Percentiles rank a stretch among this genome's conserved stretches.
phyloP scores from a whole-genome alignment of 768 basidiomycete species.

The Rhizopogon vinicolor region DNA sequence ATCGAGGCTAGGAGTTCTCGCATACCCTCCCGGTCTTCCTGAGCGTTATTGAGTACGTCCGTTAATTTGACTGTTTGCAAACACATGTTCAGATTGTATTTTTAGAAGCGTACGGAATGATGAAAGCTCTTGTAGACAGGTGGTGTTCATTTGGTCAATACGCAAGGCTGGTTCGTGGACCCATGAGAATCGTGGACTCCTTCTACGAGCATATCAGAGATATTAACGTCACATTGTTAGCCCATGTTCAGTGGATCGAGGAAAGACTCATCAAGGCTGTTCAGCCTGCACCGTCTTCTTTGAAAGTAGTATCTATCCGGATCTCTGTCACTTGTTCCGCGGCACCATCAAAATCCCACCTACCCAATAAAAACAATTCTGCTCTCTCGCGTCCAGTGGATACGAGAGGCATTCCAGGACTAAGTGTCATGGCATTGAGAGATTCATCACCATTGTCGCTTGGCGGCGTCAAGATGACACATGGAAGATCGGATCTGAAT shows the following conservation, averaged over 20 bases:
- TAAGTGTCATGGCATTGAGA: not conserved
- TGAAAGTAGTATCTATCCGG: conserved; percentile 35
- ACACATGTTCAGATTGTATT: not conserved
- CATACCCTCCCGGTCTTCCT: conserved; percentile 42
- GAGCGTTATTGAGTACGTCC: conserved; percentile 36
- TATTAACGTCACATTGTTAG: conserved; percentile 6
- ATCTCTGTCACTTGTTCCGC: conserved; percentile 35
- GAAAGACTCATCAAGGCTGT: conserved; percentile 30
- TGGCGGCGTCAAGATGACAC: conserved; percentile 21
- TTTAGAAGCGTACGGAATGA: conserved; percentile 19
- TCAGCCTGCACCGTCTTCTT: conserved; percentile 19
- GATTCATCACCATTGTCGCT: conserved; percentile 8
- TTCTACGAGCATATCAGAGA: not conserved
- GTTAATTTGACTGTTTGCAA: too few relatives aligned
- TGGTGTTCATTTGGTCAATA: conserved; percentile 50
- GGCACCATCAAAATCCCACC: not conserved
- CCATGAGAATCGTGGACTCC: not conserved
- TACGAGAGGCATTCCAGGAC: conserved; percentile 6
- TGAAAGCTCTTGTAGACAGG: conserved; percentile 23
- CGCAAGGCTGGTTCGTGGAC: conserved; percentile 37
- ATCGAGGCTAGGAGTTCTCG: conserved; percentile 37
- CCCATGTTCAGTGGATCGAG: conserved; percentile 44
- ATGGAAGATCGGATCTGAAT: conserved; percentile 40
- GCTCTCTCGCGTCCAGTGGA: conserved; percentile 10
- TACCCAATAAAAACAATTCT: not conserved